These are phyloP conservation scores for Pterocarpus santalinus DNA, from an alignment of 306 rosid species.

Conservation along the genomic window DNA sequence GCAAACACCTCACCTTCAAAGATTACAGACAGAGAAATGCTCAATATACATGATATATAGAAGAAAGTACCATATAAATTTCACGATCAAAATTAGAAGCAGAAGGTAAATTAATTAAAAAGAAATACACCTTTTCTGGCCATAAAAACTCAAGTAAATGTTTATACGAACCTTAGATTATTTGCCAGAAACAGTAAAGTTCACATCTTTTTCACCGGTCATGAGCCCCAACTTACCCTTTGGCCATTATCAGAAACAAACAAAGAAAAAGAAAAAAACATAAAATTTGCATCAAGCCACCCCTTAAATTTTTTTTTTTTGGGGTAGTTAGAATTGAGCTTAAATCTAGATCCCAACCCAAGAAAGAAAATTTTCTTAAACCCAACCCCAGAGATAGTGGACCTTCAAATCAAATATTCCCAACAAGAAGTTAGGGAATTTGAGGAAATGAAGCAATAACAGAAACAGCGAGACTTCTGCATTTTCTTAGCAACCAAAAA, in stretches of 20 bases:
- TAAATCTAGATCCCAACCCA: conserved; percentile 38
- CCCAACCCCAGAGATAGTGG: conserved; percentile 20
- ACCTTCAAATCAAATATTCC: neutral
- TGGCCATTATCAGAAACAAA: conserved; percentile 8
- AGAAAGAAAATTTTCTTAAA: neutral
- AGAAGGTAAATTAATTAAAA: neutral
- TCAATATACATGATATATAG: conserved; percentile 2
- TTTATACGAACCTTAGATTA: conserved; percentile 18
- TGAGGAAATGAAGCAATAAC: neutral
- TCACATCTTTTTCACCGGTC: conserved; percentile 37
- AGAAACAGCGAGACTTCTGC: too few relatives aligned
- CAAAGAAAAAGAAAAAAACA: conserved; percentile 7
- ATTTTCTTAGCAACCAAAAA: conserved; percentile 1
- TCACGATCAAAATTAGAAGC: conserved; percentile 9
- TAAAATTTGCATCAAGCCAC: conserved; percentile 6
- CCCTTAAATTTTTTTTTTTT: neutral
- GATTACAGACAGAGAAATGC: conserved; percentile 46
- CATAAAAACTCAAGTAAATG: neutral
- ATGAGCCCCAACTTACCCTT: conserved; percentile 35
- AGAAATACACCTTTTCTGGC: neutral
- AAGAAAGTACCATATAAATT: conserved; percentile 12
- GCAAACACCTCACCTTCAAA: conserved; percentile 71
- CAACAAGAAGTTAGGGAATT: conserved; percentile 1
- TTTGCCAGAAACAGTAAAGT: conserved; percentile 40
- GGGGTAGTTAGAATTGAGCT: neutral